Evolutionary conservation across 2,329 filamentous ascomycete species (phyloP).

Genomic region (Xylariaceae sp.): DNA sequence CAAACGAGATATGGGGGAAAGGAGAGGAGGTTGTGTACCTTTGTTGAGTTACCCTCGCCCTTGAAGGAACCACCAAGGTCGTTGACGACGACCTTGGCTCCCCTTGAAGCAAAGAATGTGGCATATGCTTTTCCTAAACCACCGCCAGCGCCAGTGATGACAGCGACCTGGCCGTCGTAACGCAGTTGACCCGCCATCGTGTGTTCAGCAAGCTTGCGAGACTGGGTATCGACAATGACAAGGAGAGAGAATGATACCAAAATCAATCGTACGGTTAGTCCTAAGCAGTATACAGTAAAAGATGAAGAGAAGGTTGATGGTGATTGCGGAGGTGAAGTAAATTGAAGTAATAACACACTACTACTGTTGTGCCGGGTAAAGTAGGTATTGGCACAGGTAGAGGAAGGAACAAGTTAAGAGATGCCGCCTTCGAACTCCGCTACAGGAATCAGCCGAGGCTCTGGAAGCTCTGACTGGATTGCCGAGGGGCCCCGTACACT

Average conservation of each 20-base stretch:
- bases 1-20: background rate
- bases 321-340: background rate
- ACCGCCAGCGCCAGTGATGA: constrained; percentile 85
- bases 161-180: constrained; percentile 88
- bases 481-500: constrained; percentile 35
- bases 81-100: constrained; percentile 95
- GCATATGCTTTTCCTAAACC: constrained; percentile 84
- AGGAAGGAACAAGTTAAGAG: constrained; percentile 6
- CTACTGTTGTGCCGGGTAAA: constrained; percentile 26
- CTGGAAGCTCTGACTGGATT: constrained; percentile 37
- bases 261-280: background rate
- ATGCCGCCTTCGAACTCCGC: constrained; percentile 37
- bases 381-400: too few species aligned
- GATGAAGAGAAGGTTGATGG: background rate
- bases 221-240: constrained; percentile 11
- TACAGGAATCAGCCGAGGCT: constrained; percentile 40
- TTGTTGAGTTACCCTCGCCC: constrained; percentile 85
- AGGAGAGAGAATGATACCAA: background rate
- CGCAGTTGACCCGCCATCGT: constrained; percentile 56
- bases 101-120: constrained; percentile 88
- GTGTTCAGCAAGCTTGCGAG: constrained; percentile 11
- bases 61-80: constrained; percentile 93
- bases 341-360: background rate
- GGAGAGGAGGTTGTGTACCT: constrained; percentile 60
- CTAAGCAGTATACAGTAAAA: background rate